Percentiles rank a stretch among this genome's conserved stretches.
Conservation (phyloP, 148 eudicot species). For the Heliamphora exappendiculata region DNA sequence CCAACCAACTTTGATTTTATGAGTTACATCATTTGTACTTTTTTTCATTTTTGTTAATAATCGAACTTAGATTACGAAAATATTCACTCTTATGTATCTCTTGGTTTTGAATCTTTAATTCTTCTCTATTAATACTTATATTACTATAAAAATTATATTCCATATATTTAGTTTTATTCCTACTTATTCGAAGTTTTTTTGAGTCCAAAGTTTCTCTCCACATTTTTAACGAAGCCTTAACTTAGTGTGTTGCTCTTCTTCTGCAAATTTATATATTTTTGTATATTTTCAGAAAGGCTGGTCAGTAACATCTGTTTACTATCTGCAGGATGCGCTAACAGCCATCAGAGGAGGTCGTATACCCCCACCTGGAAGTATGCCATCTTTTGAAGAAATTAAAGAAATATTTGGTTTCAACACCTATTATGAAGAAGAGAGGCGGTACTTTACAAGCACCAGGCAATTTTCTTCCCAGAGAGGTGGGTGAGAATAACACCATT, state of each 20-base stretch:
- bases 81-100: too few relatives aligned
- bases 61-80: too few relatives aligned
- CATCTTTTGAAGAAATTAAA: conserved; percentile 86
- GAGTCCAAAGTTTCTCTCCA: too few relatives aligned
- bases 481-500: conserved; percentile 13
- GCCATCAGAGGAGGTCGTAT: conserved; percentile 79
- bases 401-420: conserved; percentile 77
- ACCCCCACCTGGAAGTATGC: conserved; percentile 88
- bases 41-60: too few relatives aligned
- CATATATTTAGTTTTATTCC: too few relatives aligned
- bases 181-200: too few relatives aligned
- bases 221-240: too few relatives aligned
- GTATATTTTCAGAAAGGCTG: not conserved
- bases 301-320: conserved; percentile 9
- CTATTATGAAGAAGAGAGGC: conserved; percentile 88
- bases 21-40: too few relatives aligned
- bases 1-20: too few relatives aligned
- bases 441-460: conserved; percentile 34
- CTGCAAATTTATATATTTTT: not conserved
- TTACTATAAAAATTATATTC: too few relatives aligned
- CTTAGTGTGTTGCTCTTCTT: not conserved
- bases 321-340: conserved; percentile 71
- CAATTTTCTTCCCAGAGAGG: conserved; percentile 44
- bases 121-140: too few relatives aligned
- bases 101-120: too few relatives aligned